These are phyloP conservation scores for Ustilago trichophora DNA, from an alignment of 1,284 basidiomycete genomes.

Conservation along the genomic window DNA sequence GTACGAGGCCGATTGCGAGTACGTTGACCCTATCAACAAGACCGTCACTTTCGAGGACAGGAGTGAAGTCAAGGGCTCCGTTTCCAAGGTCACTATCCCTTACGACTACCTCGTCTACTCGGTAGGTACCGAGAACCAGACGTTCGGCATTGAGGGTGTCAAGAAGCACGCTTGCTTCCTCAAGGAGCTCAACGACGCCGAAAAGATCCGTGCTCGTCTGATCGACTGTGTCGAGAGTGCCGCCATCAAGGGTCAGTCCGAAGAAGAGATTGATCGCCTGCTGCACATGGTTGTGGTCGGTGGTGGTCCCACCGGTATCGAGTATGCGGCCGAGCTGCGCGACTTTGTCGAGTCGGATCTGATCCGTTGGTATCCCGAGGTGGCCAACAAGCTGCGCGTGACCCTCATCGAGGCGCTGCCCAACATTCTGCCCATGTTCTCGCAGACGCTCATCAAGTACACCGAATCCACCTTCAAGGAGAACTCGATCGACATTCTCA, in stretches of 20 bases:
- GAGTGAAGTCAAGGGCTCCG: slow-evolving; percentile 58
- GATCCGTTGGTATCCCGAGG: slow-evolving; percentile 75
- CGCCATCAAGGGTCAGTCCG: slow-evolving; percentile 86
- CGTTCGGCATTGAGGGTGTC: slow-evolving; percentile 95
- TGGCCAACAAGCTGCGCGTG: slow-evolving; percentile 84
- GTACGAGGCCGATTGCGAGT: slow-evolving; percentile 89
- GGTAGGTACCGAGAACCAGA: slow-evolving; percentile 92
- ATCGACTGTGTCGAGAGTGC: slow-evolving; percentile 79
- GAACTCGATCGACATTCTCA: slow-evolving; percentile 92
- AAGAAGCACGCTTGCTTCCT: slow-evolving; percentile 88
- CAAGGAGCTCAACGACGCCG: slow-evolving; percentile 93
- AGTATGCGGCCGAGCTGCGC: slow-evolving; percentile 68
- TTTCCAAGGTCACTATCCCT: slow-evolving; percentile 73
- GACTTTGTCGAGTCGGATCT: slow-evolving; percentile 77
- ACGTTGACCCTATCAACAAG: slow-evolving; percentile 86
- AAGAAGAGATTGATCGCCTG: slow-evolving; percentile 85
- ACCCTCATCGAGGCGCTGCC: slow-evolving; percentile 95
- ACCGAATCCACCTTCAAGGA: slow-evolving; percentile 95
- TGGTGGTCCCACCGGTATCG: slow-evolving; percentile 95
- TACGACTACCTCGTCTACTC: slow-evolving; percentile 98
- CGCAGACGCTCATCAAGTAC: slow-evolving; percentile 85
- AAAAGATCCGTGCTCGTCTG: slow-evolving; percentile 73
- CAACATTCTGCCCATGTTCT: slow-evolving; percentile 93
- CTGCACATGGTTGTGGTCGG: slow-evolving; percentile 95
- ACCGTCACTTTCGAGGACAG: slow-evolving; percentile 87